Conservation (phyloP, 345 rosid species). For the Melastoma malabathricum region DNA sequence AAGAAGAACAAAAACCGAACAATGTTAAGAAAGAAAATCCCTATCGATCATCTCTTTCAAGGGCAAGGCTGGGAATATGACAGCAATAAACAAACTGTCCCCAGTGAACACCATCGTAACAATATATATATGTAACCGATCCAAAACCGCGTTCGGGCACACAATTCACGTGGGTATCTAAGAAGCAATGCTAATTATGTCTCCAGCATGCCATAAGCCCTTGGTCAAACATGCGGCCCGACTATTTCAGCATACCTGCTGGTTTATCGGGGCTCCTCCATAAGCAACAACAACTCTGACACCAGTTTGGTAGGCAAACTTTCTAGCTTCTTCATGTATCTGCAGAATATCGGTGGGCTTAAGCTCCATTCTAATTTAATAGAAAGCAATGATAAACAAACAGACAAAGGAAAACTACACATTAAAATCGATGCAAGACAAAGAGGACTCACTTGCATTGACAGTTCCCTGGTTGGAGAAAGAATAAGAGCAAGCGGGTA, state of each 20-base stretch:
- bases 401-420: neutral
- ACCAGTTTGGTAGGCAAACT: slow-evolving; percentile 94
- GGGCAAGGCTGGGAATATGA: too few relatives aligned
- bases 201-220: too few relatives aligned
- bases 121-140: too few relatives aligned
- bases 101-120: too few relatives aligned
- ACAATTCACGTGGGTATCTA: too few relatives aligned
- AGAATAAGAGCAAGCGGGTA: slow-evolving; percentile 91
- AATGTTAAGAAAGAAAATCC: too few relatives aligned
- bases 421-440: neutral
- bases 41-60: too few relatives aligned
- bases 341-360: slow-evolving; percentile 19
- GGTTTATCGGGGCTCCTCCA: slow-evolving; percentile 93
- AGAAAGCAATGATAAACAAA: neutral
- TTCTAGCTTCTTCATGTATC: slow-evolving; percentile 96
- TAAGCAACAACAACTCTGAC: slow-evolving; percentile 94
- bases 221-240: neutral
- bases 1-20: too few relatives aligned
- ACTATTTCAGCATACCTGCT: slow-evolving; percentile 40
- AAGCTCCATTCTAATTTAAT: neutral
- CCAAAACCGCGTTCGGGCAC: too few relatives aligned
- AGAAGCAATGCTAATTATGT: too few relatives aligned
- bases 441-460: slow-evolving; percentile 56
- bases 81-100: too few relatives aligned
- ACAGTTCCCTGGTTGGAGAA: slow-evolving; percentile 93